Evolutionary conservation across 176 grass and related monocot species (phyloP), one percentile per base, ranked within the genome.

Genomic region (Carex myosuroides): DNA sequence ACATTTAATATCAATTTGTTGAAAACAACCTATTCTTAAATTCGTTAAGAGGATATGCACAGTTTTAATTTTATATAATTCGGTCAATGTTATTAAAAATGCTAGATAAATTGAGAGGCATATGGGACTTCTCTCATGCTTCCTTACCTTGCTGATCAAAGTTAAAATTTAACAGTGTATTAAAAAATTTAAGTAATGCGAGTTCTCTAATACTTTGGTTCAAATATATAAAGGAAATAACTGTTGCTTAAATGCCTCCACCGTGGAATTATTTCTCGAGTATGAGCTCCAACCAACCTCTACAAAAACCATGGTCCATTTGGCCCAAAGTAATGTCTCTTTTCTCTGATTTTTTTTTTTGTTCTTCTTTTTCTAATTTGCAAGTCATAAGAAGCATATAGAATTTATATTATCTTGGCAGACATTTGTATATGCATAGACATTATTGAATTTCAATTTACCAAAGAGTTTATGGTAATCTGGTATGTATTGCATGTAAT

Each of bases 201-300:
- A 54, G 11, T 54, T 75, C 32, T 52, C 18, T n/a, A 13, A 48
- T 5, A 62, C 9, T 50, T 13, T 50, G 21, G 41, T 46, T 72
- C 10, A 48, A 46, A 53, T 24, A 26, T 75, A 52, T 22, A 53
- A 81, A 90, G 88, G 90, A 33, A 85, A 68, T 2, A 92, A 97
- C 44, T 97, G 87, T 80, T 97, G 94, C 84, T 86, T 97, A n/a
- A 97, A 94, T 69, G 82, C 65, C 21, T 94, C 94, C 14, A 84
- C 87, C 0, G 88, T 91, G 7, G 90, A 92, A 52, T 16, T 84
- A 65, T 97, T 94, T 86, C 84, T 97, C 68, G 11, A 94, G 85
- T 91, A 89, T 83, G 94, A 94, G 60, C 94, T 89, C 21, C 92
- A 97, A 84, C 87, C 94, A 20, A 89, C 92, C 0, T 91, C 94